Conservation (phyloP, 352 stramenopile genomes). For the Phytophthora pini region DNA sequence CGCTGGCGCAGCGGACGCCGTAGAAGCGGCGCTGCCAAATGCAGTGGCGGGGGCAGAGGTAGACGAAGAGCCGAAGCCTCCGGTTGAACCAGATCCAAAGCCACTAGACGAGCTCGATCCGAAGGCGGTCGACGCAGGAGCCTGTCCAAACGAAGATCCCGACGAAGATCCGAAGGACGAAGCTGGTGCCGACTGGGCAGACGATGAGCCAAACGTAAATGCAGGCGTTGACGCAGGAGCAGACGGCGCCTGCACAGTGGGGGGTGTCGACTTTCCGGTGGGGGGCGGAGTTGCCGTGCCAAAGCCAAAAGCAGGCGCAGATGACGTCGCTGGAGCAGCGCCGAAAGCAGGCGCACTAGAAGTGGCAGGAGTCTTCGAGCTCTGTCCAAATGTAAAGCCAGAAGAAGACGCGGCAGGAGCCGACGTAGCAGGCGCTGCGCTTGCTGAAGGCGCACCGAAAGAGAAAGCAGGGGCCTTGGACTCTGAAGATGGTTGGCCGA, state of each 20-base stretch:
- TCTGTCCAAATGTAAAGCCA: slow-evolving; percentile 37
- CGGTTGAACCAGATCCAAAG: slow-evolving; percentile 44
- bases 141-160: slow-evolving; percentile 37
- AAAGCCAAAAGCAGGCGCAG: slow-evolving; percentile 28
- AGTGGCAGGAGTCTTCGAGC: slow-evolving; percentile 13
- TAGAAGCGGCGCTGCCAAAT: slow-evolving; percentile 43
- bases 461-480: slow-evolving; percentile 32
- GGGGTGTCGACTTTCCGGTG: slow-evolving; percentile 13
- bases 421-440: slow-evolving; percentile 21
- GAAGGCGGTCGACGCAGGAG: slow-evolving; percentile 36
- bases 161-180: slow-evolving; percentile 38
- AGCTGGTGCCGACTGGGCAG: slow-evolving; percentile 26
- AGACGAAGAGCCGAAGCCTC: slow-evolving; percentile 39
- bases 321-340: slow-evolving; percentile 19
- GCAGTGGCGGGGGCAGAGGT: slow-evolving; percentile 31
- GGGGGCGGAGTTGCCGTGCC: slow-evolving; percentile 9
- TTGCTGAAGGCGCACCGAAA: slow-evolving; percentile 24
- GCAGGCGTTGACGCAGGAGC: slow-evolving; percentile 26
- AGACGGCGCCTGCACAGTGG: slow-evolving; percentile 11
- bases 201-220: slow-evolving; percentile 50
- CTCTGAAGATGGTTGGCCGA: slow-evolving; percentile 29
- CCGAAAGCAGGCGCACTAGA: slow-evolving; percentile 39
- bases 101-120: slow-evolving; percentile 32
- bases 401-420: slow-evolving; percentile 23
- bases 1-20: slow-evolving; percentile 37